Base-by-base conservation (phyloP, 805 yeast species). In the Cyberlindnera japonica region DNA sequence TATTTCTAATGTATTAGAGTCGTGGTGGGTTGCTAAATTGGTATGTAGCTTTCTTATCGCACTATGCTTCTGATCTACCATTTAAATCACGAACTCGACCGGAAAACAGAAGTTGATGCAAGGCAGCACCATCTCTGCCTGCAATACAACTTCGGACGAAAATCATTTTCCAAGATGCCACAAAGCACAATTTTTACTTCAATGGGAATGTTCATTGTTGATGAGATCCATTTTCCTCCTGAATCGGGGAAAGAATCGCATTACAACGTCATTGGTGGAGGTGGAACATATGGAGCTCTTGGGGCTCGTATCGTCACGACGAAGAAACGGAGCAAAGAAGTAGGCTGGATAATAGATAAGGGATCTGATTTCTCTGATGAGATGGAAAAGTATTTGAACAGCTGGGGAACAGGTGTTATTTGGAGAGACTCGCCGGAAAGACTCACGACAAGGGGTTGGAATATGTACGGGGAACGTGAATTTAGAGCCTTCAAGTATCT, bases 121-220 rank as follows among this genome's bases (percentile, higher is more conserved):
- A 22, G 11, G 11, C 24, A 9, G 11, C 8, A 9, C 8, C 24
- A 11, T 22, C 24, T 22, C n/a, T 25, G n/a, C n/a, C 28, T 12
- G 28, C 28, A 25, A 12, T 25, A 6, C 14, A 5, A 5, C 30
- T 8, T 8, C 30, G 19, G 9, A 17, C 17, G 19, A 28, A 28
- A 15, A 20, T 15, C 32, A 8, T 8, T 5, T 5, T 13, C 32
- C 23, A 16, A n/a, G n/a, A n/a, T n/a, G n/a, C n/a, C n/a, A n/a
- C n/a, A n/a, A n/a, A n/a, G n/a, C 12, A 37, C 39, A 3, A 18
- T 73, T 9, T 74, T 86, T 54, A 71, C 83, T 16, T 74, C 95
- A 1, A 67, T 85, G 67, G 98, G 96, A 33, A 82, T 90, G 87
- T 83, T 88, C 63, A 88, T 91, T 53, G 73, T 90, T 14, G 98